Evolutionary conservation across 2,329 filamentous ascomycete species (phyloP).

Genomic region (Ophiocordyceps australis): DNA sequence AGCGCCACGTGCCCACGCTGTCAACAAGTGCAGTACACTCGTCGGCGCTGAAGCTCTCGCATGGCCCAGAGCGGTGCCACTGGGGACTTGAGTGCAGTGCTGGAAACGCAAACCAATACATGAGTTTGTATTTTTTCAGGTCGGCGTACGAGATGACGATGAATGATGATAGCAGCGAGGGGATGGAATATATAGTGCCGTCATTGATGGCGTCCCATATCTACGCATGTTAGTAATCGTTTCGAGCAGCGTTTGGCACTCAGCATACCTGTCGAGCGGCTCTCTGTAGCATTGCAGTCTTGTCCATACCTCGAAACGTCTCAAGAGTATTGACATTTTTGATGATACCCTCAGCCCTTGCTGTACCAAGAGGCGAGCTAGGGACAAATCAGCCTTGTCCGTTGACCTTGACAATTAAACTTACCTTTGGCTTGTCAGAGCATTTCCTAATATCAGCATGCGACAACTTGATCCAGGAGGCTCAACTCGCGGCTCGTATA

Average conservation of each 20-base stretch:
- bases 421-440: slow-evolving; percentile 68
- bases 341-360: slow-evolving; percentile 81
- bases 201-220: slow-evolving; percentile 97
- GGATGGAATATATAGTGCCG: slow-evolving; percentile 87
- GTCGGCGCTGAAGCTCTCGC: slow-evolving; percentile 36
- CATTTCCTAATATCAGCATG: slow-evolving; percentile 80
- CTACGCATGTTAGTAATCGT: slow-evolving; percentile 24
- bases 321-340: slow-evolving; percentile 94
- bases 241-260: neutral
- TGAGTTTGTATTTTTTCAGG: slow-evolving; percentile 92
- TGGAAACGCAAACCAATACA: slow-evolving; percentile 96
- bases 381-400: slow-evolving; percentile 9
- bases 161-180: slow-evolving; percentile 80
- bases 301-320: slow-evolving; percentile 75
- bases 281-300: slow-evolving; percentile 56
- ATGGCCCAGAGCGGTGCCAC: slow-evolving; percentile 49
- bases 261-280: slow-evolving; percentile 55
- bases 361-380: slow-evolving; percentile 51
- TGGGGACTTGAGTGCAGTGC: slow-evolving; percentile 75
- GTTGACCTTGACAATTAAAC: slow-evolving; percentile 13
- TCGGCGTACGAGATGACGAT: slow-evolving; percentile 84
- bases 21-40: slow-evolving; percentile 73
- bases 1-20: slow-evolving; percentile 72
- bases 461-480: slow-evolving; percentile 60
- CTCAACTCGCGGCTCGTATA: slow-evolving; percentile 73